phyloP scores from a whole-genome alignment of 2,329 filamentous ascomycete species.

The Hypomyces rosellus region DNA sequence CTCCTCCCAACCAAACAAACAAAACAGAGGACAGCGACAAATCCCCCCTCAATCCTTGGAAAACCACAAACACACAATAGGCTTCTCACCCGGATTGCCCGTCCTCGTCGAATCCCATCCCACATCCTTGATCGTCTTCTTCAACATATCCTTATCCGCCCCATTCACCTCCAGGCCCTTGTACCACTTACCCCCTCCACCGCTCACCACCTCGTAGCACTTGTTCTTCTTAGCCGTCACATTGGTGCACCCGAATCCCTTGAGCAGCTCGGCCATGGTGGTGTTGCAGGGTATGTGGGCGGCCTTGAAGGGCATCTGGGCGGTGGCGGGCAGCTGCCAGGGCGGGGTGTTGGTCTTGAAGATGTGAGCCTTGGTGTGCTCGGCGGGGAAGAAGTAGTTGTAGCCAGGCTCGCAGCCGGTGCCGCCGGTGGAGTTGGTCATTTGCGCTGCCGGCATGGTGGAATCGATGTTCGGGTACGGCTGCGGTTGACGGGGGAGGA shows the following conservation, averaged over 20 bases:
- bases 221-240: slow-evolving; percentile 44
- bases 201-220: slow-evolving; percentile 50
- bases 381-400: slow-evolving; percentile 54
- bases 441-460: slow-evolving; percentile 44
- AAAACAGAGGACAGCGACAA: neutral
- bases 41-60: slow-evolving; percentile 39
- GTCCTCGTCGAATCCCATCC: slow-evolving; percentile 52
- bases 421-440: slow-evolving; percentile 52
- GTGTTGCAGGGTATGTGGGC: slow-evolving; percentile 47
- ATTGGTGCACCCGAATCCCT: slow-evolving; percentile 52
- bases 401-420: slow-evolving; percentile 55
- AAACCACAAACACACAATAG: slow-evolving; percentile 55
- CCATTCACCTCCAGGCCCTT: slow-evolving; percentile 47
- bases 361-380: slow-evolving; percentile 55
- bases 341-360: slow-evolving; percentile 46
- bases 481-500: slow-evolving; percentile 34
- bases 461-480: slow-evolving; percentile 37
- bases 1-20: no score
- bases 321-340: slow-evolving; percentile 43
- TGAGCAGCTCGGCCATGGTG: slow-evolving; percentile 50
- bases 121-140: slow-evolving; percentile 46
- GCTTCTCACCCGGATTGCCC: slow-evolving; percentile 42
- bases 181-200: slow-evolving; percentile 53
- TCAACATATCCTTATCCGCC: slow-evolving; percentile 41
- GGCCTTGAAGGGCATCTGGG: slow-evolving; percentile 40